Evolutionary conservation across 768 basidiomycete genomes (phyloP).

Genomic region (Boletus huronensis): DNA sequence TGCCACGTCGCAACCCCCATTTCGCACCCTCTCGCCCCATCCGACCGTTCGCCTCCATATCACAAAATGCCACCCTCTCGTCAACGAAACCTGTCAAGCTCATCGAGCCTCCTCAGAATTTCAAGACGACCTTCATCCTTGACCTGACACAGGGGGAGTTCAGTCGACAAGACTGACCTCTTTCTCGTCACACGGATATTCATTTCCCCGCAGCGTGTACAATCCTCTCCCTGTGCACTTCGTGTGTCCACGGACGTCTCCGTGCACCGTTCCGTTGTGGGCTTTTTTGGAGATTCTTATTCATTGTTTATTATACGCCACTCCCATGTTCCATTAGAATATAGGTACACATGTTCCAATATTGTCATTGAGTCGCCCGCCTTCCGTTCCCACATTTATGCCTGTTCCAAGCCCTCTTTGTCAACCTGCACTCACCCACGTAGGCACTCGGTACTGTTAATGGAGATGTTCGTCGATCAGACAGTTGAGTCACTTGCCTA

Average conservation of each 20-base stretch:
- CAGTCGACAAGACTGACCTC: slow-evolving; percentile 55
- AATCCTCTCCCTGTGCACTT: background rate
- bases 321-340: slow-evolving; percentile 16
- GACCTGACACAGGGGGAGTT: slow-evolving; percentile 83
- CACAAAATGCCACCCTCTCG: slow-evolving; percentile 18
- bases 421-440: background rate
- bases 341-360: slow-evolving; percentile 14
- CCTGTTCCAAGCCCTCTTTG: background rate
- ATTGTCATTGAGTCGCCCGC: slow-evolving; percentile 5
- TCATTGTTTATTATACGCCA: slow-evolving; percentile 20
- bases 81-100: slow-evolving; percentile 60
- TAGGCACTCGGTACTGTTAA: background rate
- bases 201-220: background rate
- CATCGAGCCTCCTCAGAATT: slow-evolving; percentile 75
- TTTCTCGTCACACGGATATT: background rate
- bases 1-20: slow-evolving; percentile 43
- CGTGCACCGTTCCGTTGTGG: background rate
- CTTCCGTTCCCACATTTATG: background rate
- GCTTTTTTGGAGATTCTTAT: slow-evolving; percentile 15
- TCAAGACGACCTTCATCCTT: slow-evolving; percentile 66
- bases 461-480: background rate
- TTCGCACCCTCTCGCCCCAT: slow-evolving; percentile 75
- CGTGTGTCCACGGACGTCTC: background rate
- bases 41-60: slow-evolving; percentile 71
- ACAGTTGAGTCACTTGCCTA: background rate